Conservation (phyloP, 257 asterid genomes). For the Solanum peruvianum region DNA sequence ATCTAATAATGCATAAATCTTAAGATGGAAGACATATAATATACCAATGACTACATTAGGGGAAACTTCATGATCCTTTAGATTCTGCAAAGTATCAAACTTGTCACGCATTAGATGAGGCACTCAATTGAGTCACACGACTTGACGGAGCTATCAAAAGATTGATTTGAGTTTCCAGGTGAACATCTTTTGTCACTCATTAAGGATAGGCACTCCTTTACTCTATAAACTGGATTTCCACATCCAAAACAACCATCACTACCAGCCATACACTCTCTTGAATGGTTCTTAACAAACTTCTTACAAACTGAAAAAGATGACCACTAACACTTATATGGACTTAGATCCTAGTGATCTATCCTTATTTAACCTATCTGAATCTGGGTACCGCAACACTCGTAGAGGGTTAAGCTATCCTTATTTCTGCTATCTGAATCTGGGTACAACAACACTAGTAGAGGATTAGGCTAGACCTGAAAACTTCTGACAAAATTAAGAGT, state of each 20-base stretch:
- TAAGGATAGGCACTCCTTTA: background rate
- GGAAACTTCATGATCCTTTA: background rate
- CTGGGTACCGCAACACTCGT: background rate
- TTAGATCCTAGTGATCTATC: background rate
- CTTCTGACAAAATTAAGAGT: background rate
- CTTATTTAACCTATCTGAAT: no score
- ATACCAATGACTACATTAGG: background rate
- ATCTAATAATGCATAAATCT: background rate
- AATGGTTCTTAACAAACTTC: background rate
- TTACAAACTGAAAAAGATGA: background rate
- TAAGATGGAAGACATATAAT: no score
- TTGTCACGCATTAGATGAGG: background rate
- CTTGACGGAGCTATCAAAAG: background rate
- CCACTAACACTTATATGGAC: background rate
- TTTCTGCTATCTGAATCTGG: background rate
- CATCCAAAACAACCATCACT: background rate
- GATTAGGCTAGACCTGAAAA: background rate
- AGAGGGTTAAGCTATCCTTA: background rate
- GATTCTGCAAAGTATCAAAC: background rate
- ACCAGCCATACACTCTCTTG: background rate
- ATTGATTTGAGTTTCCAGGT: background rate
- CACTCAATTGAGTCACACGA: background rate
- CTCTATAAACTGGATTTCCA: background rate
- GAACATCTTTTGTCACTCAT: background rate
- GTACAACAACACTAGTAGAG: no score